A percentile compares a stretch with the other conserved stretches of the same genome.
Evolutionary conservation across 2,329 filamentous ascomycete genomes (phyloP).

Genomic region (Phialocephala sp.): DNA sequence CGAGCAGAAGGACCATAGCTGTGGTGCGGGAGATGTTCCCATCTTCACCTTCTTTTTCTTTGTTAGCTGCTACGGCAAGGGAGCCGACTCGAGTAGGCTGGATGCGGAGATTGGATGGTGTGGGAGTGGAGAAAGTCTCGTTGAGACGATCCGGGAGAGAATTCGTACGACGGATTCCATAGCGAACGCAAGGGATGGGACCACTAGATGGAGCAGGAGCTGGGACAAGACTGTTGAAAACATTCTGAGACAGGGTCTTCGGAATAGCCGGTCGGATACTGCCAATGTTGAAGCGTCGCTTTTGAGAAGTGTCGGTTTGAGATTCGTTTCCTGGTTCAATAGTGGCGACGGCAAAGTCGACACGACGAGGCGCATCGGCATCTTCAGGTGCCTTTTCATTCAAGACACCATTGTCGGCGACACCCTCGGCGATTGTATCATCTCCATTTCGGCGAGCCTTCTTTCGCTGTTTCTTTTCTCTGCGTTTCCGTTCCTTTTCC

Average conservation of each 20-base stretch:
- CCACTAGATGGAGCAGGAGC: constrained; percentile 42
- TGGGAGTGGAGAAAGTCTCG: constrained; percentile 35
- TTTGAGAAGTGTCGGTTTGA: constrained; percentile 34
- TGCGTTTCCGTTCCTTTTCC: constrained; percentile 44
- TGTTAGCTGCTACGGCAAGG: constrained; percentile 36
- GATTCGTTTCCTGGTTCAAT: constrained; percentile 40
- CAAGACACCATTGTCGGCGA: constrained; percentile 16
- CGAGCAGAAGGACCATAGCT: constrained; percentile 65
- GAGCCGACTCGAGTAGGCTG: constrained; percentile 32
- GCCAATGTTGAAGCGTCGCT: constrained; percentile 61
- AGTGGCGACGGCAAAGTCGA: constrained; percentile 60
- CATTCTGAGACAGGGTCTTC: constrained; percentile 72
- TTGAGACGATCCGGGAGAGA: constrained; percentile 75
- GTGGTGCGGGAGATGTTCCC: constrained; percentile 59
- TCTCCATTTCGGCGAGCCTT: constrained; percentile 32
- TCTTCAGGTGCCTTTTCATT: constrained; percentile 34
- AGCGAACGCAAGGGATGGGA: constrained; percentile 61
- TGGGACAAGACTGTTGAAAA: constrained; percentile 61
- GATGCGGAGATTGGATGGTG: constrained; percentile 21
- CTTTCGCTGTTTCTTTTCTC: constrained; percentile 36
- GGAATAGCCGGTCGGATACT: constrained; percentile 64
- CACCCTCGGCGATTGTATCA: constrained; percentile 35
- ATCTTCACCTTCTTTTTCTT: constrained; percentile 44
- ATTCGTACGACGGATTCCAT: constrained; percentile 74
- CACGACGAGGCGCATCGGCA: constrained; percentile 55